Evolutionary conservation across 1,284 basidiomycete species (phyloP), one percentile per base, ranked within the genome.

Genomic region (Paramarasmius palmivorus): DNA sequence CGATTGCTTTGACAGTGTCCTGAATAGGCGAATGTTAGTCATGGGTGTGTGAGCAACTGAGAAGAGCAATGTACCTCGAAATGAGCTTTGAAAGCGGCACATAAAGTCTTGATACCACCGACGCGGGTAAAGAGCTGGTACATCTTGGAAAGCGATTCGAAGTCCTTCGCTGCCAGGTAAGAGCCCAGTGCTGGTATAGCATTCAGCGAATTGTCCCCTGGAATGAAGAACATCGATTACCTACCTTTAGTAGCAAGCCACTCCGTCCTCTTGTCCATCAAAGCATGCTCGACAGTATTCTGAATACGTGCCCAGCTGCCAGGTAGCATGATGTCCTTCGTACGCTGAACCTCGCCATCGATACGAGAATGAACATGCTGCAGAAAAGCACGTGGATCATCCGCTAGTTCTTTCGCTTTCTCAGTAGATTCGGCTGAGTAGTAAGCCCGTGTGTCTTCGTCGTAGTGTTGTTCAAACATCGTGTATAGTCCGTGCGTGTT

Each of bases 41-140:
- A 39, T 39, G 35, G 44, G 32, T 5, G 22, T 46, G 17, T 2
- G 42, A 32, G 14, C 44, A 36, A 23, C 12, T 52, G 23, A 9
- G 47, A n/a, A 41, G 9, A 12, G 20, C 32, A 26, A 59, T 71
- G 56, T 68, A 83, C 86, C 66, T 76, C 72, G 20, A 84, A 73
- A 59, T 86, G 77, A 2, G 65, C 68, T 58, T 84, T 82, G 69
- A 93, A 87, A 2, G 86, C 82, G n/a, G 70, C 71, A 54, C 80
- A 76, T 1, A 95, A 75, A 1, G 76, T 68, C 42, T 77, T 75
- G 46, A 82, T 71, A 0, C 79, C 79, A 34, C 77, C 72, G 2
- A 90, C 81, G n/a, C 84, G 79, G 3, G 74, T 70, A 54, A 91
- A 87, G 15, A 90, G 74, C 0, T 66, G 65, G 66, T 91, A 91